Base-by-base conservation (phyloP, 805 yeast species). In the Ogataea dorogensis region DNA sequence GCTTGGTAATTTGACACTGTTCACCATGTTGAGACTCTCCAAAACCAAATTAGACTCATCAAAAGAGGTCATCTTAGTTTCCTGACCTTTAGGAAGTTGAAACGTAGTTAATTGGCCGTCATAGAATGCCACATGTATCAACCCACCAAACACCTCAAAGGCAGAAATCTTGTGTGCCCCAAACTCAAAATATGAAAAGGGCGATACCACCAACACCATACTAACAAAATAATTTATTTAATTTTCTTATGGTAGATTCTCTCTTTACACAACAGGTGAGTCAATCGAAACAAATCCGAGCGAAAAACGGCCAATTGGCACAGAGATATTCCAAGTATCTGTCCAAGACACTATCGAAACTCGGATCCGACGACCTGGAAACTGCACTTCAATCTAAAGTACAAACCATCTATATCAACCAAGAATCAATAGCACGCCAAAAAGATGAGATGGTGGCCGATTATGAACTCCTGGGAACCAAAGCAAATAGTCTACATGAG, bases 341-440 rank as follows among this genome's bases (percentile, higher is more conserved):
- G 5, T 31, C 49, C 3, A 50, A 45, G 32, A 44, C 58, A 3
- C 16, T 57, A 12, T 22, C 39, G 2, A 43, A 42, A 12, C 33
- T 53, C 10, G 18, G 42, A 1, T 24, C 47, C 2, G 36, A 51
- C 11, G 46, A 36, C 11, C 17, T 46, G 4, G 50, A 46, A 24
- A 50, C 58, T 1, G 46, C 47, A 23, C 34, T 57, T 12, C 43
- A 49, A 22, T 23, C 43, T 3, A 57, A 53, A 33, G 48, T 57
- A 11, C 51, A 49, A 21, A 44, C 49, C n/a, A 56, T 63, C 2
- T 58, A 62, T 28, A 40, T 47, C 6, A 61, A 63, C 38, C 54
- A 57, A 20, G 43, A 33, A 3, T 50, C 51, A 12, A 53, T 61
- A 7, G 48, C 44, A 15, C 31, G 36, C 16, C 61, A 59, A 29